Evolutionary conservation across 495 filamentous ascomycete species (phyloP), one percentile per base, ranked within the genome.

Genomic region (Aspergillus hancockii): DNA sequence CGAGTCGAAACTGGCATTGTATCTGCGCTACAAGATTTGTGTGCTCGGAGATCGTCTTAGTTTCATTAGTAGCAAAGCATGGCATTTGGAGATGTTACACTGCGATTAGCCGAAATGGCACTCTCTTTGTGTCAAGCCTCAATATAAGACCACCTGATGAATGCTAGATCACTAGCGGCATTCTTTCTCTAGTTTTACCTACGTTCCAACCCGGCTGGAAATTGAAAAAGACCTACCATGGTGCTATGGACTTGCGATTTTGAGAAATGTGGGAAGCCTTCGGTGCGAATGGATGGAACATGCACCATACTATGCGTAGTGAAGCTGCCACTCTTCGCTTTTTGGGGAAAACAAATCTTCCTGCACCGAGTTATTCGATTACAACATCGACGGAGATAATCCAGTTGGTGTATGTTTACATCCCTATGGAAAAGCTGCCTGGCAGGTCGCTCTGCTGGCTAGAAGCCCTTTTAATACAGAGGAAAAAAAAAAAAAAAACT

Each of bases 361-460:
- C 71, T 45, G 57, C 52, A 28, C 66, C 67, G 8, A 70, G 57
- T 58, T 74, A 9, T 70, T 69, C 55, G 65, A 71, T 28, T 73
- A 67, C 49, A 58, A 62, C 14, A 28, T 67, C 1, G 38, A 71
- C 58, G 66, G 66, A 13, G 8, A 30, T 4, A 78, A 77, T 43
- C 67, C 67, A 38, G 67, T 78, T 32, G 74, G 76, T 14, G 57
- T 67, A n/a, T n/a, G 60, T 53, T 25, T 62, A 63, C 74, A 76
- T 81, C 23, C 67, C 79, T 13, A 74, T 79, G 71, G 74, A 80
- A 43, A 79, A 76, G 62, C 16, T 79, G 52, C 46, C 63, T 25
- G 75, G 77, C 0, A 67, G 57, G 31, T 69, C 73, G 8, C 49
- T 77, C 25, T 52, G 68, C 22, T 77, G 71, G 70, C 59, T 69